Base-by-base conservation (phyloP, 805 yeast genomes). In the Tetrapisispora nanseiensis region DNA sequence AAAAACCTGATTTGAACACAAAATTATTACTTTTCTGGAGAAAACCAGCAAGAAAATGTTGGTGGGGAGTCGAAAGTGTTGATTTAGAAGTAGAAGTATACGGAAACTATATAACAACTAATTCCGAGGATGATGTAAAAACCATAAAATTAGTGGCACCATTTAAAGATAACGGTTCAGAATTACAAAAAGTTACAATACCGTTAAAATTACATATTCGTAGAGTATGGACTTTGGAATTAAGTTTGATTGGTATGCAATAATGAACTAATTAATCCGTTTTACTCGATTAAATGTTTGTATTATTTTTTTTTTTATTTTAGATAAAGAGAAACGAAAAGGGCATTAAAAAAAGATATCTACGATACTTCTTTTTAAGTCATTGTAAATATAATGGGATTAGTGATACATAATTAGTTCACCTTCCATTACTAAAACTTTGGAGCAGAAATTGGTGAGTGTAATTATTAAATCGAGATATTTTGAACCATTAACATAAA, bases 1-100 rank as follows among this genome's bases (percentile, higher is more conserved):
- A 57, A 8, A 54, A 53, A 30, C 63, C 63, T 15, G 56, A 56
- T 20, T 45, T 65, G 57, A 49, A 76, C 70, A 57, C 62, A 51
- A 92, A 92, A 61, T 71, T 92, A 40, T 69, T 92, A 29, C 66
- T 92, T 40, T 92, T 92, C 58, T 92, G 98, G 97, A 75, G 95
- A 48, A 92, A 92, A 59, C 98, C 98, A 1, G 98, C 98, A 2
- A 75, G 97, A 57, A 92, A 92, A 59, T 92, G 98, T 66, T 92
- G 98, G 98, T 92, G 98, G 98, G 73, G 85, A 6, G 76, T 78
- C 57, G 75, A 77, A 34, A 68, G 63, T 23, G 62, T 76, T 18
- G 78, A 76, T 35, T 65, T 65, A 44, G 64, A 55, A 18, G 59
- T 68, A 15, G 59, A 59, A 35, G 49, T 61, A 16, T 56, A 54